Evolutionary conservation across 352 stramenopile genomes (phyloP).

Genomic region (Pythium pyrilobum): DNA sequence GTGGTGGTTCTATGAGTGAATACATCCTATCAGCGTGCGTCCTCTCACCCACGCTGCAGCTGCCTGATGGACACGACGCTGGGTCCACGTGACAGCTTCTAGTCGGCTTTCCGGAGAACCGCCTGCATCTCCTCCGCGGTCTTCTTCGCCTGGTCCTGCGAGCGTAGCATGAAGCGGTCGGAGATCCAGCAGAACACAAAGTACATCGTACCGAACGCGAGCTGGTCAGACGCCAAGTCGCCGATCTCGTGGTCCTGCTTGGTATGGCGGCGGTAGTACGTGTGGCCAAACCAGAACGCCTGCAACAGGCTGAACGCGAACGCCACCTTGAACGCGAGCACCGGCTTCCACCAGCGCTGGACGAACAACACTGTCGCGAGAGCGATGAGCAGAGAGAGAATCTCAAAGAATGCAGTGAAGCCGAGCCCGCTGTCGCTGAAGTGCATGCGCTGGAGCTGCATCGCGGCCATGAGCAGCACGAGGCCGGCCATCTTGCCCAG

Average conservation of each 20-base stretch:
- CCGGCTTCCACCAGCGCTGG: constrained; percentile 44
- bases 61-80: too few relatives aligned
- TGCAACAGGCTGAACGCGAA: constrained; percentile 76
- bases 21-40: too few relatives aligned
- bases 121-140: constrained; percentile 54
- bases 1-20: too few relatives aligned
- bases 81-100: too few relatives aligned
- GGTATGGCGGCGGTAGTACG: constrained; percentile 44
- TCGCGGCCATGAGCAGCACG: constrained; percentile 56
- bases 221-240: constrained; percentile 53
- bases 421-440: constrained; percentile 34
- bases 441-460: constrained; percentile 60
- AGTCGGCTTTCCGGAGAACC: constrained; percentile 30
- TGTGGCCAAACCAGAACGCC: constrained; percentile 52
- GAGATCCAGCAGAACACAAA: constrained; percentile 72
- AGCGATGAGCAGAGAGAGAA: constrained; percentile 50
- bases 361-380: constrained; percentile 58
- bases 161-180: constrained; percentile 80
- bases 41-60: too few relatives aligned
- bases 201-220: constrained; percentile 69
- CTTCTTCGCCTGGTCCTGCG: constrained; percentile 53
- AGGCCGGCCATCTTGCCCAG: constrained; percentile 69
- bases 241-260: constrained; percentile 38
- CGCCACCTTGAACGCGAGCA: constrained; percentile 73
- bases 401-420: constrained; percentile 62